Base-by-base conservation (phyloP, 192 early-diverging fungal genomes). In the Phlyctochytrium arcticum region DNA sequence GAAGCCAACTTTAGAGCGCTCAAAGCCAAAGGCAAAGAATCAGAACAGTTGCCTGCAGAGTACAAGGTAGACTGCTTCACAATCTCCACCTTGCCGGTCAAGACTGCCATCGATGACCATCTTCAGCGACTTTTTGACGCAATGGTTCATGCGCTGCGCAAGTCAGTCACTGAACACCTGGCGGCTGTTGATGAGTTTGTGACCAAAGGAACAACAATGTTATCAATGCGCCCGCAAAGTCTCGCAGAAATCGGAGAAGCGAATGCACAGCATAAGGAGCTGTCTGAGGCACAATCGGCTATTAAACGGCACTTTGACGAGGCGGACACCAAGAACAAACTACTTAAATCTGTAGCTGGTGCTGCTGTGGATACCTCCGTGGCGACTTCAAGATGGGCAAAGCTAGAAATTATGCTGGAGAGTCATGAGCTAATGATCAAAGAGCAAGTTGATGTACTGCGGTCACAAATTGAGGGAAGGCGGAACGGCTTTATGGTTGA, bases 101-200 rank as follows among this genome's bases (percentile, higher is more conserved):
- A 85, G 46, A 74, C 84, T 6, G 65, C 81, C 2, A 82, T 85
- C 51, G 84, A 85, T 50, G 81, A 85, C 51, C 79, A 81, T 60
- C 57, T 85, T 10, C 84, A 85, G 53, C 63, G 73, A 21, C 58
- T 85, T 24, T 83, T 84, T 74, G 84, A 85, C 55, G 47, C 76
- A 12, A 67, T 85, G 36, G 29, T 85, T 0, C 46, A 26, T 8
- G 34, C 70, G 12, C 71, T 85, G 2, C 50, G 71, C 49, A 68
- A 65, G 42, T 55, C 70, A 4, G 61, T 82, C 31, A 49, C 54
- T 5, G 59, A 36, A 36, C 76, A 81, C 62, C 42, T 79, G 29
- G 35, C 56, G 3, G 65, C 53, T 1, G 69, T 85, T 31, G 79
- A 85, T 23, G 72, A 79, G 5, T 85, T 81, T 74, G 63, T 78